Percentiles rank a stretch among this genome's conserved stretches.
Evolutionary conservation across 495 filamentous ascomycete genomes (phyloP).

Genomic region (Trichoderma asperelloides): DNA sequence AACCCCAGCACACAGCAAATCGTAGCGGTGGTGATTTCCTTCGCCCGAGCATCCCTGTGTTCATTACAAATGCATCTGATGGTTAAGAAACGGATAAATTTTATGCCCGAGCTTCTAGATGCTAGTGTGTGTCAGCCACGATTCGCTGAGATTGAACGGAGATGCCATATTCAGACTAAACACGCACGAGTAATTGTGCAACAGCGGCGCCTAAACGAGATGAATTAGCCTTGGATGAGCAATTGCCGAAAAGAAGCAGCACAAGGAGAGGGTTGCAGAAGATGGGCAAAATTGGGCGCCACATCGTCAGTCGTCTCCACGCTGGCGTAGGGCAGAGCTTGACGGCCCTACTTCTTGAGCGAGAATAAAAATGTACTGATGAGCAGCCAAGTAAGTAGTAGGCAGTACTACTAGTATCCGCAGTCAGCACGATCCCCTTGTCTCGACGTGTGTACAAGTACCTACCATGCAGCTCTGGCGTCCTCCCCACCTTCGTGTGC

Average conservation of each 20-base stretch:
- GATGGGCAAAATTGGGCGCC: neutral
- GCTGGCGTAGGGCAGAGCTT: neutral
- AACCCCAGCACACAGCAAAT: neutral
- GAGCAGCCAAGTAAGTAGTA: too few relatives aligned
- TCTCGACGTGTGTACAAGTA: neutral
- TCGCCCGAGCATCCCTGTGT: too few relatives aligned
- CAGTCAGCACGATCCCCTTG: neutral
- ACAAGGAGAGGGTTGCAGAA: neutral
- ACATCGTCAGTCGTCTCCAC: neutral
- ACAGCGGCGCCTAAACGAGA: neutral
- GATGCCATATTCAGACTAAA: neutral
- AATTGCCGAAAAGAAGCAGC: neutral
- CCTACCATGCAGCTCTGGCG: too few relatives aligned
- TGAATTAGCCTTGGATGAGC: neutral
- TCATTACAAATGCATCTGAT: neutral
- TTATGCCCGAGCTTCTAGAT: neutral
- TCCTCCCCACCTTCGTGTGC: neutral
- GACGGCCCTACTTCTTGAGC: neutral
- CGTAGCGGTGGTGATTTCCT: too few relatives aligned
- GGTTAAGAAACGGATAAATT: slow-evolving; percentile 1
- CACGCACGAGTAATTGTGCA: neutral
- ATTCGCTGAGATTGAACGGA: neutral
- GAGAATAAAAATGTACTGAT: neutral
- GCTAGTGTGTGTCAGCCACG: neutral
- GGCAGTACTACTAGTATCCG: neutral